Base-by-base conservation (phyloP, 352 stramenopile genomes). In the Globisporangium echinulatum region DNA sequence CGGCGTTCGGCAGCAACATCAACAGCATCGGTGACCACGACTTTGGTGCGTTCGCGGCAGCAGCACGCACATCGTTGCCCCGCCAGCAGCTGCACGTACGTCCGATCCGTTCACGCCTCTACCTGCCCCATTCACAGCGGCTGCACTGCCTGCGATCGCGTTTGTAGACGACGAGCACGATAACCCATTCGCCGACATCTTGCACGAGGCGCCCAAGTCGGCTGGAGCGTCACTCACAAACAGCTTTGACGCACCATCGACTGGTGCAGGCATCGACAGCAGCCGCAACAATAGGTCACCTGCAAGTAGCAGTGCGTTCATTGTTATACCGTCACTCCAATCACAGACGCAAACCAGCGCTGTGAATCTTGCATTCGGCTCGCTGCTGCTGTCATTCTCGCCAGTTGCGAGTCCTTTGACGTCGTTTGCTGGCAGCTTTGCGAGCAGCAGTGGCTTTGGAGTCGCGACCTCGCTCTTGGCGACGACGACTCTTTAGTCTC, bases 21-120 rank as follows among this genome's bases (percentile, higher is more conserved):
- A 38, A 9, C 19, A 17, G 13, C 10, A 33, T 15, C 4, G 46
- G 55, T 43, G 55, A 66, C 47, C 69, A 72, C 49, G 73, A 72
- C 13, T 81, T 82, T 50, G 62, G 69, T 39, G 68, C 65, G n/a
- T 85, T 85, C 39, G 61, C 67, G 38, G 56, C 71, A 7, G 75
- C 75, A 19, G 63, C 70, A 53, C 58, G 60, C 15, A 53, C 70
- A 7, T 72, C 70, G 52, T 61, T 57, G 14, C 56, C 61, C 10
- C 40, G 25, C 5, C 13, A 50, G 46, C 46, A 50, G 15, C 15
- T 10, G 46, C 44, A 49, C 68, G 7, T 15, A 49, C 5, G 37
- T 19, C 17, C 17, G 17, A 44, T 2, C 54, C 52, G 19, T n/a
- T 57, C 11, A 17, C 17, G 9, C 17, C 49, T 52, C 36, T 15